These are phyloP conservation scores for Tardiomyces digboiensis DNA, from an alignment of 1,139 yeast genomes.

Conservation along the genomic window DNA sequence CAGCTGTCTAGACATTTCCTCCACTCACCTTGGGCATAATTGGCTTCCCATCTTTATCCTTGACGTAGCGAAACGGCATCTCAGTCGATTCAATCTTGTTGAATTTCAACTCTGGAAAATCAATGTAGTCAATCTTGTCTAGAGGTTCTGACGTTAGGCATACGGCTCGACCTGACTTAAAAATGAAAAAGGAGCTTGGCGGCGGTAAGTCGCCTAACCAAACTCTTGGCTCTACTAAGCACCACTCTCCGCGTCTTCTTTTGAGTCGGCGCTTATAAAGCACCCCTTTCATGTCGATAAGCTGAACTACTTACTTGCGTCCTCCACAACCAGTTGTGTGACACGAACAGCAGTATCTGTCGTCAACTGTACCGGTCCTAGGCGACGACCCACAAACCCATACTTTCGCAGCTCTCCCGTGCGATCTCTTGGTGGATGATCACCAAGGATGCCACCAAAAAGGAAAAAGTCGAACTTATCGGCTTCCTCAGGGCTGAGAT, in stretches of 20 bases:
- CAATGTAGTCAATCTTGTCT: constrained; percentile 71
- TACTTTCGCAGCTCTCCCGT: constrained; percentile 84
- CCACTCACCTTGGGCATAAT: constrained; percentile 55
- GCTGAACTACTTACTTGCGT: constrained; percentile 29
- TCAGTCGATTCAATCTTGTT: constrained; percentile 87
- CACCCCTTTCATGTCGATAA: no score
- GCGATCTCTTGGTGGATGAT: constrained; percentile 94
- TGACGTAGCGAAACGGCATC: constrained; percentile 93
- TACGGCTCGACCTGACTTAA: no score
- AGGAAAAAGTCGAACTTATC: constrained; percentile 71
- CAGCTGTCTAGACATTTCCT: constrained; percentile 11
- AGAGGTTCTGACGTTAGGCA: constrained; percentile 25
- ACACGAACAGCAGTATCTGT: constrained; percentile 96
- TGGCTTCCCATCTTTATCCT: constrained; percentile 52
- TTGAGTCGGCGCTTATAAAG: no score
- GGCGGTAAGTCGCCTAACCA: no score
- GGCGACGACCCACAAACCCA: constrained; percentile 72
- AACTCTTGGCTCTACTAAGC: no score
- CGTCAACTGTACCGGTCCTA: constrained; percentile 90
- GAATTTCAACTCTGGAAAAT: constrained; percentile 89
- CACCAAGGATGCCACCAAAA: constrained; percentile 95
- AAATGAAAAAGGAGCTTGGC: no score
- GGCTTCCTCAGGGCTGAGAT: constrained; percentile 61
- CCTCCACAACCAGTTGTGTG: constrained; percentile 64
- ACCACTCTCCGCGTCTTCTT: no score